Evolutionary conservation across 169 alveolate genomes (phyloP), one percentile per base, ranked within the genome.

Genomic region (Eimeria maxima): DNA sequence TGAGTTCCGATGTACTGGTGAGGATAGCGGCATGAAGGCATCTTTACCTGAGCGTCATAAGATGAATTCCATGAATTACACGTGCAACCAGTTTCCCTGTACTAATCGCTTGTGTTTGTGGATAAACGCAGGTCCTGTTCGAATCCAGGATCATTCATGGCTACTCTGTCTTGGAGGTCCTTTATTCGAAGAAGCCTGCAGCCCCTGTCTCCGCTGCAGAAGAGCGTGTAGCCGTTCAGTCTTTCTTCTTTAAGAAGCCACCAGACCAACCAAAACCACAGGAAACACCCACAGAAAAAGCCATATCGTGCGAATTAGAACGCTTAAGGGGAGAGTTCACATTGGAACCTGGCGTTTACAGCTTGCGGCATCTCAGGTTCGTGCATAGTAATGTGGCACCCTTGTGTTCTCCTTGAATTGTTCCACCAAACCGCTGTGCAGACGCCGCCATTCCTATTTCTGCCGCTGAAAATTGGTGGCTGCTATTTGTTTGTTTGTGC

Each of bases 291-390:
- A 86, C 60, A 7, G 93, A 86, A 16, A 73, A 55, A 29, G 63
- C 60, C 18, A 38, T 63, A 60, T 57, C 93, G 24, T 63, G 80
- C 76, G 93, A 60, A 1, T 50, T 86, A 22, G 93, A 86, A 42
- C 93, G 93, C 63, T 24, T 86, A 22, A 57, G 24, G 3, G 93
- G 93, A 33, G 93, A 86, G 29, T 86, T 86, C 81, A 63, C 93
- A 8, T 27, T 86, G 76, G 80, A 86, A 65, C 93, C 93, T 33
- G 76, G 93, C 57, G 20, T 86, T 47, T 86, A 86, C 93, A 86
- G 93, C 63, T 42, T 86, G 63, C 76, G 81, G 47, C 93, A 86
- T 60, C 93, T 86, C n/a, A 86, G 63, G 93, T 86, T 60, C 42
- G 93, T 6, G 50, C 91, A 78, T 18, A 14, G 42, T 13, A 78